These are phyloP conservation scores for Sphaerulina musiva DNA, from an alignment of 2,329 filamentous ascomycete genomes.

Conservation along the genomic window DNA sequence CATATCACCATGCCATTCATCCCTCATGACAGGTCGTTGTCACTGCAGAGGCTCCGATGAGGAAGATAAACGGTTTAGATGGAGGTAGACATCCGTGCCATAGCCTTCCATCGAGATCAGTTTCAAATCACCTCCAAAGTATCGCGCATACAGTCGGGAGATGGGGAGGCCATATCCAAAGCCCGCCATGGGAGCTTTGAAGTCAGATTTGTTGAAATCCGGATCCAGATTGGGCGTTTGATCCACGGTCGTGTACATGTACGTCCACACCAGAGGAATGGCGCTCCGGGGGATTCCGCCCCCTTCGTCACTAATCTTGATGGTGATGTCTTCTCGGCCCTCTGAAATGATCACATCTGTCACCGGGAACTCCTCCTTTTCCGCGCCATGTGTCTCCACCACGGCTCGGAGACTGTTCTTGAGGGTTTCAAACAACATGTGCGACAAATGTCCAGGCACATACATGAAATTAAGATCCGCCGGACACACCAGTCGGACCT, in stretches of 20 bases:
- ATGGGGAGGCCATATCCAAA: slow-evolving; percentile 98
- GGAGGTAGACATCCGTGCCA: slow-evolving; percentile 95
- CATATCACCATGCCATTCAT: slow-evolving; percentile 44
- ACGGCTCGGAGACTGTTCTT: slow-evolving; percentile 98
- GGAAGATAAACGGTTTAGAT: slow-evolving; percentile 89
- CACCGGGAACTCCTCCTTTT: slow-evolving; percentile 91
- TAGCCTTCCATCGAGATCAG: slow-evolving; percentile 99
- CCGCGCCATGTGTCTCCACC: slow-evolving; percentile 88
- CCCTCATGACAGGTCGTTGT: slow-evolving; percentile 80
- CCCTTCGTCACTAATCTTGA: slow-evolving; percentile 95
- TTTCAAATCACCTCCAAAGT: slow-evolving; percentile 96
- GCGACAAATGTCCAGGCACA: slow-evolving; percentile 93
- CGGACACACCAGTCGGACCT: slow-evolving; percentile 90
- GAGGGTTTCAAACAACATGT: slow-evolving; percentile 98
- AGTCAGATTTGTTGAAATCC: slow-evolving; percentile 97
- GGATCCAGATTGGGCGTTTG: slow-evolving; percentile 90
- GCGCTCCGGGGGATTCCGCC: slow-evolving; percentile 88
- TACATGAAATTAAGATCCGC: slow-evolving; percentile 94
- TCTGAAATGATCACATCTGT: slow-evolving; percentile 98
- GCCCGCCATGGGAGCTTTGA: slow-evolving; percentile 98
- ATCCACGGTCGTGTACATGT: slow-evolving; percentile 99
- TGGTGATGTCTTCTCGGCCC: slow-evolving; percentile 96
- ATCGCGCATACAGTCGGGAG: slow-evolving; percentile 85
- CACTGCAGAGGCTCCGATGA: slow-evolving; percentile 97
- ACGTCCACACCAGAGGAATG: slow-evolving; percentile 98